These are phyloP conservation scores for Castanea crenata DNA, from an alignment of 306 rosid species.

Conservation along the genomic window DNA sequence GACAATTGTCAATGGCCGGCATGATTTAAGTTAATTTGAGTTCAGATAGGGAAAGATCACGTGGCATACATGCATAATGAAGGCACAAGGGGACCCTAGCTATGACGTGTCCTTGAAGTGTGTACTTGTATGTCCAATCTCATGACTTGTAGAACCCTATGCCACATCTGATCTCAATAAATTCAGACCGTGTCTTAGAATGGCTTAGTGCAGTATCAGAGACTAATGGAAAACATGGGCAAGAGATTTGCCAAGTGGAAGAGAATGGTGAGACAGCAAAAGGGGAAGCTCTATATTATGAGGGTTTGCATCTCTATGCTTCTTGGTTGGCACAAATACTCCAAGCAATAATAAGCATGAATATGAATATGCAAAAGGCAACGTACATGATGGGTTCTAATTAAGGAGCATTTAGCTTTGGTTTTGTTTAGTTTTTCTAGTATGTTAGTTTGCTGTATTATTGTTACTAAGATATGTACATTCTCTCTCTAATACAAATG, in stretches of 20 bases:
- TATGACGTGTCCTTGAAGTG: slow-evolving; percentile 23
- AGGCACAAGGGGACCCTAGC: slow-evolving; percentile 43
- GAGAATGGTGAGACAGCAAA: slow-evolving; percentile 71
- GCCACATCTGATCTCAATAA: neutral
- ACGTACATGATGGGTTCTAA: neutral
- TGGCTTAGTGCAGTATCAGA: neutral
- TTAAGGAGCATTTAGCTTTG: neutral
- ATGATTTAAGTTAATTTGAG: slow-evolving; percentile 32
- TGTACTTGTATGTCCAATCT: slow-evolving; percentile 13
- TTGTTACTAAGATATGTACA: neutral
- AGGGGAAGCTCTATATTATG: slow-evolving; percentile 72
- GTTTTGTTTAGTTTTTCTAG: neutral
- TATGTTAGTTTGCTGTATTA: neutral
- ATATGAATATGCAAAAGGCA: neutral
- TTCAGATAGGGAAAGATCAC: slow-evolving; percentile 32
- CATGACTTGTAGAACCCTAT: neutral
- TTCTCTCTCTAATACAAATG: too few species aligned
- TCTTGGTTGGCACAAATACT: slow-evolving; percentile 70
- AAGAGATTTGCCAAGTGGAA: slow-evolving; percentile 63
- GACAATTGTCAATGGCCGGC: slow-evolving; percentile 55
- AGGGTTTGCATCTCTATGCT: slow-evolving; percentile 83
- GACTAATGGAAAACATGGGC: slow-evolving; percentile 32
- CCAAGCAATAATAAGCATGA: slow-evolving; percentile 13
- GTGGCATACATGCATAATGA: slow-evolving; percentile 30
- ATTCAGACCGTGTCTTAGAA: neutral